Evolutionary conservation across 768 basidiomycete genomes (phyloP).

Genomic region (Phanerodontia chrysosporium): DNA sequence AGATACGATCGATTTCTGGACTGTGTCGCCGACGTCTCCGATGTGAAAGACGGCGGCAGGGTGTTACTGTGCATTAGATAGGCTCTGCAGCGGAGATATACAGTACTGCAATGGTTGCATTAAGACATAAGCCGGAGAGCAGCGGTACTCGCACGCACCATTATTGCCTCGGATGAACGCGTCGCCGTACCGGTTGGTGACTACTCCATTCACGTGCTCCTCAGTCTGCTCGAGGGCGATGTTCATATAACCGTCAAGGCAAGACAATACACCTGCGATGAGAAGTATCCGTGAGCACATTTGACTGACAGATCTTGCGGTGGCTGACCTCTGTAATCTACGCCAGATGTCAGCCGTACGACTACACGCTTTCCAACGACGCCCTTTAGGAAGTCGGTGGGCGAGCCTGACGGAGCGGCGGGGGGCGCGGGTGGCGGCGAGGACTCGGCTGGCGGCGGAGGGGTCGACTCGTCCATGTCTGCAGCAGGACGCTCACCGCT

Average conservation of each 20-base stretch:
- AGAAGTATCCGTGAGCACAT: neutral
- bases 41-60: neutral
- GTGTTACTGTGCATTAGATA: slow-evolving; percentile 10
- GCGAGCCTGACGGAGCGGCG: slow-evolving; percentile 61
- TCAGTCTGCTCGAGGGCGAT: slow-evolving; percentile 97
- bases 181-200: slow-evolving; percentile 90
- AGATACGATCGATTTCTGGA: neutral
- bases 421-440: slow-evolving; percentile 48
- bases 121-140: neutral
- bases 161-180: slow-evolving; percentile 95
- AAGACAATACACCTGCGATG: slow-evolving; percentile 77
- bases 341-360: slow-evolving; percentile 85
- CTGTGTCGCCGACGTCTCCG: neutral
- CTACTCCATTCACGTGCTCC: slow-evolving; percentile 85
- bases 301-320: neutral
- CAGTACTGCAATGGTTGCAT: slow-evolving; percentile 14
- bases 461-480: slow-evolving; percentile 25
- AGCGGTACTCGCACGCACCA: slow-evolving; percentile 41
- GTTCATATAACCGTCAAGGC: slow-evolving; percentile 99
- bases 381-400: slow-evolving; percentile 89
- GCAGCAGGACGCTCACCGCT: neutral
- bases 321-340: slow-evolving; percentile 83
- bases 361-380: slow-evolving; percentile 96
- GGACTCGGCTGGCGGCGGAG: slow-evolving; percentile 30
- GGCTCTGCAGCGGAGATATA: slow-evolving; percentile 27